A percentile compares a stretch with the other conserved stretches of the same genome.
These are phyloP conservation scores for Colletotrichum magnum DNA, from an alignment of 2,329 filamentous ascomycete species.

Conservation along the genomic window DNA sequence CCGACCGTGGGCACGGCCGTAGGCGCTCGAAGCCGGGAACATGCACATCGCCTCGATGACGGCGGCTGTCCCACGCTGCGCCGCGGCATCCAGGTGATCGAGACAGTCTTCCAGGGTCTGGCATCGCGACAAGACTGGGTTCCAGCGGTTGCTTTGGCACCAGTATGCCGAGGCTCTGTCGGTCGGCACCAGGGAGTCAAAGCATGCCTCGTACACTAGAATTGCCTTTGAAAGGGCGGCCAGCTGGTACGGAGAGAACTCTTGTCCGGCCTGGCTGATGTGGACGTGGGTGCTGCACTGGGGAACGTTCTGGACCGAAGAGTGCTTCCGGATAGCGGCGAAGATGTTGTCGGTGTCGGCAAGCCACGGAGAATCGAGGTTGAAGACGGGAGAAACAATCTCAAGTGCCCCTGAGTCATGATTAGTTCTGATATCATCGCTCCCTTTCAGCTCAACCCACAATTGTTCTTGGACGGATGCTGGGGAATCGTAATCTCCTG, in stretches of 20 bases:
- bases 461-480: constrained; percentile 50
- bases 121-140: constrained; percentile 43
- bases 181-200: constrained; percentile 49
- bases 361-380: constrained; percentile 46
- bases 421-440: neutral
- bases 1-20: constrained; percentile 49
- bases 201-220: constrained; percentile 52
- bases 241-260: constrained; percentile 44
- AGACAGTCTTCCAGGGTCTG: constrained; percentile 44
- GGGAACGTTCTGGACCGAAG: constrained; percentile 44
- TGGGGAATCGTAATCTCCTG: constrained; percentile 54
- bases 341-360: constrained; percentile 51
- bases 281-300: constrained; percentile 57
- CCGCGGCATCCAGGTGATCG: constrained; percentile 43
- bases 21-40: constrained; percentile 48
- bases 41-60: constrained; percentile 52
- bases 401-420: constrained; percentile 48
- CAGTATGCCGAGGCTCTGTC: constrained; percentile 49
- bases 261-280: constrained; percentile 45
- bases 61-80: constrained; percentile 19
- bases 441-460: constrained; percentile 41
- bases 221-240: constrained; percentile 49
- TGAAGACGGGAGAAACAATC: constrained; percentile 54
- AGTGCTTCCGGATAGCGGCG: constrained; percentile 45
- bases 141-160: constrained; percentile 53